Percentiles rank a stretch among this genome's conserved stretches.
These are phyloP conservation scores for Aquilaria malaccensis DNA, from an alignment of 345 rosid species.

Conservation along the genomic window DNA sequence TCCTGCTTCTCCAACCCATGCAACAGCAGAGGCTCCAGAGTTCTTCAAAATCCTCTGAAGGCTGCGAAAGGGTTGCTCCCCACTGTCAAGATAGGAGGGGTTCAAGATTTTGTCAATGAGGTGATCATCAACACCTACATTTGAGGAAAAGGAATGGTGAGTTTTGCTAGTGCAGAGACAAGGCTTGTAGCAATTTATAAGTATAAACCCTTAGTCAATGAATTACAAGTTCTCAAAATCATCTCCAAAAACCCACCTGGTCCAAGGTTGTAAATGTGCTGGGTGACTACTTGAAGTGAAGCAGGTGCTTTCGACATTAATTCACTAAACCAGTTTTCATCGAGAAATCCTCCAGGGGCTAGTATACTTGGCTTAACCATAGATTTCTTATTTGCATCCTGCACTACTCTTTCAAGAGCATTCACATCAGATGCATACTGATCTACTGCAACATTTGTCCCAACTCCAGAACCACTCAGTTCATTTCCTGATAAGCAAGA, in stretches of 20 bases:
- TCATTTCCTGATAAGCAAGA: slow-evolving; percentile 14
- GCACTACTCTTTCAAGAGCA: slow-evolving; percentile 7
- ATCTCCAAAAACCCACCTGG: slow-evolving; percentile 19
- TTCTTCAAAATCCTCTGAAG: slow-evolving; percentile 33
- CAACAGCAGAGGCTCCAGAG: slow-evolving; percentile 35
- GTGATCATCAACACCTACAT: slow-evolving; percentile 33
- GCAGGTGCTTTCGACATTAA: not conserved
- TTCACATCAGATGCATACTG: slow-evolving; percentile 13
- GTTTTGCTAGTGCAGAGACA: not conserved
- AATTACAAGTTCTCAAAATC: not conserved
- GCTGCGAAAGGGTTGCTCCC: slow-evolving; percentile 14
- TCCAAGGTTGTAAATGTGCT: slow-evolving; percentile 57
- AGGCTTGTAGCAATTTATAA: too few relatives aligned
- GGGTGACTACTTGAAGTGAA: slow-evolving; percentile 35
- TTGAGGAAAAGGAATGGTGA: not conserved
- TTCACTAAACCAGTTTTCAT: slow-evolving; percentile 6
- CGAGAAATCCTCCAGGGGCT: slow-evolving; percentile 14
- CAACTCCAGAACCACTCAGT: slow-evolving; percentile 10
- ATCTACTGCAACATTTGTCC: slow-evolving; percentile 1
- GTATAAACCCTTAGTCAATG: not conserved
- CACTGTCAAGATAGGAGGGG: slow-evolving; percentile 37
- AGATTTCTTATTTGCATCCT: not conserved
- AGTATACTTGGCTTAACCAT: slow-evolving; percentile 1
- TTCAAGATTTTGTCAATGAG: slow-evolving; percentile 40
- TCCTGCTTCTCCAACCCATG: slow-evolving; percentile 68